These are phyloP conservation scores for Schizothecium vesticola DNA, from an alignment of 495 filamentous ascomycete species.

Conservation along the genomic window DNA sequence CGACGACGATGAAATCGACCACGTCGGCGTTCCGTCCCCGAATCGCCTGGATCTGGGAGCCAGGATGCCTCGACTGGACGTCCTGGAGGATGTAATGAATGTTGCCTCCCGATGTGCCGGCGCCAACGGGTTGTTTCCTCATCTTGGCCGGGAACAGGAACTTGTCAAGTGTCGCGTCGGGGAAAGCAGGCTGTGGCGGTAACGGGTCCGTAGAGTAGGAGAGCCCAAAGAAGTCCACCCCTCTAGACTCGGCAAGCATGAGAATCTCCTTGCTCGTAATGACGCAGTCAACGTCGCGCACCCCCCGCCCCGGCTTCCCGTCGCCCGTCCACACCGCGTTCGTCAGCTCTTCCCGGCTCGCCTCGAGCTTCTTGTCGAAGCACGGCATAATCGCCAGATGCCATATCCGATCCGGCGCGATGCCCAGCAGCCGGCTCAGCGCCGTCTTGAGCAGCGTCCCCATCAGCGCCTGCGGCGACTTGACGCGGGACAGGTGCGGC, in stretches of 20 bases:
- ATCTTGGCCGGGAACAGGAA: conserved; percentile 59
- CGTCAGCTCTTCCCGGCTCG: conserved; percentile 86
- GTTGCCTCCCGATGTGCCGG: conserved; percentile 85
- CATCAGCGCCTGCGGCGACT: conserved; percentile 87
- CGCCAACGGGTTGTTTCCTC: conserved; percentile 29
- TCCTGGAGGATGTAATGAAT: conserved; percentile 71
- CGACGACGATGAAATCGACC: conserved; percentile 67
- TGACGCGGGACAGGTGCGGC: conserved; percentile 83
- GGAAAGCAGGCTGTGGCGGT: conserved; percentile 47
- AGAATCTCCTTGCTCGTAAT: conserved; percentile 92
- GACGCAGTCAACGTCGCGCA: conserved; percentile 93
- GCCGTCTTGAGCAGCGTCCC: conserved; percentile 86
- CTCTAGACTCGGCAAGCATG: conserved; percentile 73
- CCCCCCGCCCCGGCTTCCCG: conserved; percentile 44
- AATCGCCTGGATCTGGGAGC: conserved; percentile 58
- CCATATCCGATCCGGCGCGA: conserved; percentile 80
- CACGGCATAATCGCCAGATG: conserved; percentile 95
- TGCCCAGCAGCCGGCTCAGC: conserved; percentile 61
- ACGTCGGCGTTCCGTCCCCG: conserved; percentile 88
- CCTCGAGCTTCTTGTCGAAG: conserved; percentile 98
- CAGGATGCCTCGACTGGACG: conserved; percentile 62
- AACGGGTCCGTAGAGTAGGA: conserved; percentile 48
- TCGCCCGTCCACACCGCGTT: conserved; percentile 62
- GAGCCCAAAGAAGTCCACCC: conserved; percentile 64
- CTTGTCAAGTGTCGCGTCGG: conserved; percentile 58